Conservation (phyloP, 2,329 filamentous ascomycete species). For the Aspergillus persii region DNA sequence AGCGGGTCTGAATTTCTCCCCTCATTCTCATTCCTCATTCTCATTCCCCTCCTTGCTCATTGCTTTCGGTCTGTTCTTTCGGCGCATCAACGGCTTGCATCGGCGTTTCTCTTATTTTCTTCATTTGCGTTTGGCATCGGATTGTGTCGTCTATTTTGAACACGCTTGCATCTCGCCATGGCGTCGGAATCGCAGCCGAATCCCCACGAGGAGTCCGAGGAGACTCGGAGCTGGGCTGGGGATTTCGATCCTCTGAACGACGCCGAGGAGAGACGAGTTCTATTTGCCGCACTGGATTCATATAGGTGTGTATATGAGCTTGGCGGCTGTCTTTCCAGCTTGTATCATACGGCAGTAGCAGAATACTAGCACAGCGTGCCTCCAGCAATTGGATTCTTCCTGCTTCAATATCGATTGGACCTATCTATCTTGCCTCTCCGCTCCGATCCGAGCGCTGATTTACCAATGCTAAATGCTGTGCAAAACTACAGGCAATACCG, state of each 20-base stretch:
- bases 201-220: conserved; percentile 16
- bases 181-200: conserved; percentile 5
- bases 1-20: neutral
- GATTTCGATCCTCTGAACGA: conserved; percentile 68
- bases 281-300: conserved; percentile 82
- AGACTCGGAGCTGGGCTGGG: conserved; percentile 53
- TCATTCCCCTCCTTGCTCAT: neutral
- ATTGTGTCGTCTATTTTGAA: neutral
- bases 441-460: neutral
- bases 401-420: neutral
- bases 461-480: conserved; percentile 3
- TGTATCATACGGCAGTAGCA: neutral
- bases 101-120: neutral
- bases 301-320: conserved; percentile 65
- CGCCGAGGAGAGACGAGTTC: conserved; percentile 74
- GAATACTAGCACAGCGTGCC: neutral
- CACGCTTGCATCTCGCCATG: conserved; percentile 4
- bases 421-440: neutral
- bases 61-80: neutral
- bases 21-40: neutral
- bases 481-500: conserved; percentile 71
- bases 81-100: neutral
- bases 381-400: neutral
- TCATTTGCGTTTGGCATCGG: neutral
- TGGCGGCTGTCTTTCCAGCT: neutral